phyloP scores from a whole-genome alignment of 2,329 filamentous ascomycete species.

The Fusarium nanum region DNA sequence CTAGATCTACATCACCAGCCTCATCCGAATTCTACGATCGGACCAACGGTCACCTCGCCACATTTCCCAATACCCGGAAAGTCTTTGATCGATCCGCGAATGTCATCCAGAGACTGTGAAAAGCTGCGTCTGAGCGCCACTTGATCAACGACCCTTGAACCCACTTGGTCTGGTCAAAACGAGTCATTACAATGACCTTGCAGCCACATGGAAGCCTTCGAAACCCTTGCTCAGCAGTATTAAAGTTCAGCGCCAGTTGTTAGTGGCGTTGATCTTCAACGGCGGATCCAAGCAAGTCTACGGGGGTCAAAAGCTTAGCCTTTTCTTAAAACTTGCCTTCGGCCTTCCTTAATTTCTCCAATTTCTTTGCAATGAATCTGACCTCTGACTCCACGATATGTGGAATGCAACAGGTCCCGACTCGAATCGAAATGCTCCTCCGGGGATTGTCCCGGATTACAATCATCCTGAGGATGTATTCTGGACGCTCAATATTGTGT shows the following conservation, averaged over 20 bases:
- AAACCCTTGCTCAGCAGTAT: neutral
- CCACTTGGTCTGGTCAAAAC: neutral
- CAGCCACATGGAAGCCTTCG: slow-evolving; percentile 5
- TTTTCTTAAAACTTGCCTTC: slow-evolving; percentile 1
- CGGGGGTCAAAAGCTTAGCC: neutral
- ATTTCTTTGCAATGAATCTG: slow-evolving; percentile 1
- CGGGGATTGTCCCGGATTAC: slow-evolving; percentile 35
- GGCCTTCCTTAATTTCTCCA: neutral
- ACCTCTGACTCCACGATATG: slow-evolving; percentile 25
- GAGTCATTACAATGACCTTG: slow-evolving; percentile 13
- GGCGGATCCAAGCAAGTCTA: neutral
- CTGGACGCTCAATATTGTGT: slow-evolving; percentile 34
- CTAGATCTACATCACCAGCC: neutral
- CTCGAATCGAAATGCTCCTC: slow-evolving; percentile 39
- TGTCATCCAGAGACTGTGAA: neutral
- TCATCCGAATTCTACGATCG: neutral
- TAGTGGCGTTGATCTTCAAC: slow-evolving; percentile 25
- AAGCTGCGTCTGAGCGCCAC: slow-evolving; percentile 4
- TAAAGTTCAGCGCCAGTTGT: slow-evolving; percentile 18
- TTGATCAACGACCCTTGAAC: neutral
- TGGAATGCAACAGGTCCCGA: slow-evolving; percentile 44
- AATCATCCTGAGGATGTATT: slow-evolving; percentile 34
- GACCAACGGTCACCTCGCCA: neutral
- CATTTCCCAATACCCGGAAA: neutral
- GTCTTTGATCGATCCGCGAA: neutral